Evolutionary conservation across 257 asterid genomes (phyloP).

Genomic region (Henckelia pumila): DNA sequence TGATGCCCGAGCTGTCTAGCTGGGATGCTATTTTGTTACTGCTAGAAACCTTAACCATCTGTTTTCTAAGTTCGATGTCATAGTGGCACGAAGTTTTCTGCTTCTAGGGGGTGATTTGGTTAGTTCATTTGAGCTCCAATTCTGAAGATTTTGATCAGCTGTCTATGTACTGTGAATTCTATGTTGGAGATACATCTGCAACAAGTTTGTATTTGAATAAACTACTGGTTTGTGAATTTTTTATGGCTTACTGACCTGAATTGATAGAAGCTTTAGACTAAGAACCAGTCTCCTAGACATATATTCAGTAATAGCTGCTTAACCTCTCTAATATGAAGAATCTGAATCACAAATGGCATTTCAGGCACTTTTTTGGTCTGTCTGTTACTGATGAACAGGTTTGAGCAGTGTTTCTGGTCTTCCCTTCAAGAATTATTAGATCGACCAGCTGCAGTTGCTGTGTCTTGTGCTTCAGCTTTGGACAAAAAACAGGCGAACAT

Average conservation of each 20-base stretch:
- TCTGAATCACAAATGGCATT: conserved; percentile 57
- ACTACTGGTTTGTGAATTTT: conserved; percentile 8
- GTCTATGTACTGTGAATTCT: no score
- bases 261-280: conserved; percentile 18
- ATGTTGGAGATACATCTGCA: no score
- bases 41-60: no score
- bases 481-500: conserved; percentile 35
- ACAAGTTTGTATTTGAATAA: no score
- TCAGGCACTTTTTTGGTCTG: conserved; percentile 59
- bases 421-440: conserved; percentile 46
- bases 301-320: conserved; percentile 42
- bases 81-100: no score
- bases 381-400: conserved; percentile 42
- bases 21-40: no score
- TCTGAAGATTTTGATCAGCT: no score
- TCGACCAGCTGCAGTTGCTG: conserved; percentile 35
- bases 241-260: conserved; percentile 23
- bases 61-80: no score
- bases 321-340: conserved; percentile 42
- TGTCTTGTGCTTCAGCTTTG: conserved; percentile 34
- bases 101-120: no score
- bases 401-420: conserved; percentile 46
- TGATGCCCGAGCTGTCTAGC: no score
- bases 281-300: conserved; percentile 29
- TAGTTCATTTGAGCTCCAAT: no score